Conservation (phyloP, 352 stramenopile genomes). For the Hyaloperonospora arabidopsidis region DNA sequence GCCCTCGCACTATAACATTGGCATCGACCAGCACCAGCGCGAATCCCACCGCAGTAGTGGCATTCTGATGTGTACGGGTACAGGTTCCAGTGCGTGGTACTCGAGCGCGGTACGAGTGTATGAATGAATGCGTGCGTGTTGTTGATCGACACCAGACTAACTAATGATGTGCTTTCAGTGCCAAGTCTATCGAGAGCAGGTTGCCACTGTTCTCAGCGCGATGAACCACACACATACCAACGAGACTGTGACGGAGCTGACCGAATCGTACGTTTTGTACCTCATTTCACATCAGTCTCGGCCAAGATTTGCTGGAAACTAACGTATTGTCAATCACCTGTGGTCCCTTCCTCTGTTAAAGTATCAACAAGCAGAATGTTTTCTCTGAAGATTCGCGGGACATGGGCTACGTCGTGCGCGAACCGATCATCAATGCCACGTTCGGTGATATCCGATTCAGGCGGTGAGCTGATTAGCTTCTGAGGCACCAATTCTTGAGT, state of each 20-base stretch:
- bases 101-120: slow-evolving; percentile 65
- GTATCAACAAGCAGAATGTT: slow-evolving; percentile 83
- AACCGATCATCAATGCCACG: slow-evolving; percentile 86
- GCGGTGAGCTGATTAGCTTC: slow-evolving; percentile 35
- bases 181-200: slow-evolving; percentile 81
- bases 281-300: neutral
- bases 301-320: neutral
- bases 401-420: slow-evolving; percentile 81
- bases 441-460: slow-evolving; percentile 86
- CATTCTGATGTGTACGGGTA: slow-evolving; percentile 84
- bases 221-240: slow-evolving; percentile 87
- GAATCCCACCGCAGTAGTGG: slow-evolving; percentile 84
- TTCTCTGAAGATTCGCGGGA: slow-evolving; percentile 77
- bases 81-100: slow-evolving; percentile 83
- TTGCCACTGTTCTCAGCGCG: slow-evolving; percentile 69
- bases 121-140: neutral
- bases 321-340: slow-evolving; percentile 5
- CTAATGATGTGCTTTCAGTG: slow-evolving; percentile 35
- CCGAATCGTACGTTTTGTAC: slow-evolving; percentile 54
- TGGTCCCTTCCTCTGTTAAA: slow-evolving; percentile 18
- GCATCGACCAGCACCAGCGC: slow-evolving; percentile 81
- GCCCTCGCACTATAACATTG: slow-evolving; percentile 84
- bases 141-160: slow-evolving; percentile 1
- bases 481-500: neutral
- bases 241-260: slow-evolving; percentile 82